Base-by-base conservation (phyloP, 768 basidiomycete genomes). In the Lentinus brumalis region DNA sequence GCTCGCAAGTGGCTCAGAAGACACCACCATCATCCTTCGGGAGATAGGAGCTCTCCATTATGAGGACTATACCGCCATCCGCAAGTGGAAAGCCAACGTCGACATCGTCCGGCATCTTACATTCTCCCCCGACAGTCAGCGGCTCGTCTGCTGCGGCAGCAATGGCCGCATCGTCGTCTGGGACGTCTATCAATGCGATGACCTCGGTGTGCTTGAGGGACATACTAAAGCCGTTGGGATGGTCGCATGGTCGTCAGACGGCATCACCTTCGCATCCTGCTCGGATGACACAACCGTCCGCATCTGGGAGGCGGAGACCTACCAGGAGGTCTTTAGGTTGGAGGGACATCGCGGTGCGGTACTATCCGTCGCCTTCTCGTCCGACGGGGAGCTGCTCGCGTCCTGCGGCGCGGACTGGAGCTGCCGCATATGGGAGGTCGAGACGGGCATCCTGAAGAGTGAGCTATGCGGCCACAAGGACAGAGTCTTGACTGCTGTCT, bases 281-380 rank as follows among this genome's bases (percentile, higher is more conserved):
- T 78, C 77, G 0, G 77, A 76, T 11, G 81, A 82, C 70, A 75
- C 75, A 68, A 77, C 75, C 6, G 78, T 77, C 1, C 64, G 56
- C 11, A 15, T 65, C 14, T 62, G 60, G 63, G 57, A 65, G 32
- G 57, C 39, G 12, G 53, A 26, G 30, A 61, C 56, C 12, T 56
- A 57, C 52, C 29, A 42, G 39, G 44, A 47, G 46, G 14, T 50
- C 16, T 49, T 10, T 31, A 21, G 38, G 15, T 55, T 64, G n/a
- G 31, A 44, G 39, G 53, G 57, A 26, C 64, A 65, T 50, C 5
- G 26, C 16, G 54, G 39, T 21, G 30, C 56, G 21, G 41, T 66
- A 26, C 40, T 46, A 15, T 57, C 40, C 52, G 47, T 60, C 29
- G 46, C 39, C 11, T 66, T 62, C 56, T 62, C 65, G 30, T 55